Evolutionary conservation across 2,329 filamentous ascomycete species (phyloP).

Genomic region (Elsinoe ampelina): DNA sequence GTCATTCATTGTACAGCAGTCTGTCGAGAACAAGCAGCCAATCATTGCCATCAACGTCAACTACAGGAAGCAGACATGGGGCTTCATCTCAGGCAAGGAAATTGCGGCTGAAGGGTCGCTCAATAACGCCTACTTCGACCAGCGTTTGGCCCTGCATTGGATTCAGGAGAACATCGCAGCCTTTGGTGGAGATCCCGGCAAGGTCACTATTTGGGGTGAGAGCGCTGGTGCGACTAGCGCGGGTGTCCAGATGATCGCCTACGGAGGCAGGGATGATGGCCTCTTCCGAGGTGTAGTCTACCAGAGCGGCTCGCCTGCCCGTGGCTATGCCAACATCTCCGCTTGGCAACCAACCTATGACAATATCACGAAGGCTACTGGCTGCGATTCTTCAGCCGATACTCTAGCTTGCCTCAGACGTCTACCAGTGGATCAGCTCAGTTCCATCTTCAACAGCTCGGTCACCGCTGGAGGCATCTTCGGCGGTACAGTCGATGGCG

Average conservation of each 20-base stretch:
- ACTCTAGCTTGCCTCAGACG: conserved; percentile 41
- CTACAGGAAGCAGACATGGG: conserved; percentile 17
- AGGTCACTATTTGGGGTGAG: conserved; percentile 22
- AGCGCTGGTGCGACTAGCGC: conserved; percentile 34
- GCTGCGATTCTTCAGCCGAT: conserved; percentile 34
- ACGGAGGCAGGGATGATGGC: conserved; percentile 44
- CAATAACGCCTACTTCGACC: conserved; percentile 33
- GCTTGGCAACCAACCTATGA: conserved; percentile 53
- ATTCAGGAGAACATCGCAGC: conserved; percentile 36
- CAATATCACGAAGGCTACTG: conserved; percentile 37
- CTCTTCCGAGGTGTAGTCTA: conserved; percentile 72
- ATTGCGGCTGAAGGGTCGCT: neutral
- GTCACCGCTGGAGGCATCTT: too few species aligned
- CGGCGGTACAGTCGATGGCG: too few species aligned
- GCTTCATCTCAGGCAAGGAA: conserved; percentile 8
- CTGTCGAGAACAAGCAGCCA: conserved; percentile 38
- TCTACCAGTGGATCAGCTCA: too few species aligned
- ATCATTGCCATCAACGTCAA: conserved; percentile 22
- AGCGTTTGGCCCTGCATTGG: conserved; percentile 36
- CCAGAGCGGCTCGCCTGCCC: conserved; percentile 55
- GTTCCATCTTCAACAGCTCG: too few species aligned
- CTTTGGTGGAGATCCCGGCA: conserved; percentile 16
- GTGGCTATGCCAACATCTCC: conserved; percentile 48
- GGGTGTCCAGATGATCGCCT: conserved; percentile 18
- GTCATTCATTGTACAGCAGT: conserved; percentile 29